phyloP scores from a whole-genome alignment of 192 early-diverging fungal genomes.

The Entomortierella beljakovae region DNA sequence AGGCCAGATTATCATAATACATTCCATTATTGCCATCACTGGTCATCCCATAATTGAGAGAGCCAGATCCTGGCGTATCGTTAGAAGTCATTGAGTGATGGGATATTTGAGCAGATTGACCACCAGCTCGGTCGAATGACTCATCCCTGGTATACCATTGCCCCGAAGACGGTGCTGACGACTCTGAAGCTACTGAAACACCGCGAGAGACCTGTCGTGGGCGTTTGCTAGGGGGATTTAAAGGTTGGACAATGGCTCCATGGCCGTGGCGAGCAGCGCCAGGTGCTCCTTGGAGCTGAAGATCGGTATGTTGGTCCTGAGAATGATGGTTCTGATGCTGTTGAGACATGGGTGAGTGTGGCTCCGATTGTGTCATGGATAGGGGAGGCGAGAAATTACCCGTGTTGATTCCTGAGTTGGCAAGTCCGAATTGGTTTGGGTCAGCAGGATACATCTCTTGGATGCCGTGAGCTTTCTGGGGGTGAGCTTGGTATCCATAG shows the following conservation, averaged over 20 bases:
- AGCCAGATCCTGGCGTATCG: conserved; percentile 4
- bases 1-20: conserved; percentile 22
- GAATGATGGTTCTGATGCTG: conserved; percentile 28
- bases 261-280: conserved; percentile 10
- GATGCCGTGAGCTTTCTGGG: conserved; percentile 22
- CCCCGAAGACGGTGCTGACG: conserved; percentile 1
- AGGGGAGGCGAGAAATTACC: conserved; percentile 42
- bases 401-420: conserved; percentile 14
- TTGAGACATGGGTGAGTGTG: conserved; percentile 36
- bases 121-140: conserved; percentile 3
- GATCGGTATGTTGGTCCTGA: conserved; percentile 31
- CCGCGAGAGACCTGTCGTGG: conserved; percentile 28
- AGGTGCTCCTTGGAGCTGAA: neutral
- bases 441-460: conserved; percentile 14
- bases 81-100: conserved; percentile 21
- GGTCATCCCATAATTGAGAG: conserved; percentile 12
- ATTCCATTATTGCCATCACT: conserved; percentile 17
- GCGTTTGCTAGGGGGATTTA: conserved; percentile 38
- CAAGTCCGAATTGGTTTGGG: conserved; percentile 15
- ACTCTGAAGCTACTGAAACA: conserved; percentile 11
- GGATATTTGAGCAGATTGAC: conserved; percentile 1
- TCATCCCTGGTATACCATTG: conserved; percentile 30
- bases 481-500: conserved; percentile 16
- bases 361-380: conserved; percentile 37
- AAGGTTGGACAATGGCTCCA: conserved; percentile 6